Base-by-base conservation (phyloP, 768 basidiomycete genomes). In the Serendipita sp. region DNA sequence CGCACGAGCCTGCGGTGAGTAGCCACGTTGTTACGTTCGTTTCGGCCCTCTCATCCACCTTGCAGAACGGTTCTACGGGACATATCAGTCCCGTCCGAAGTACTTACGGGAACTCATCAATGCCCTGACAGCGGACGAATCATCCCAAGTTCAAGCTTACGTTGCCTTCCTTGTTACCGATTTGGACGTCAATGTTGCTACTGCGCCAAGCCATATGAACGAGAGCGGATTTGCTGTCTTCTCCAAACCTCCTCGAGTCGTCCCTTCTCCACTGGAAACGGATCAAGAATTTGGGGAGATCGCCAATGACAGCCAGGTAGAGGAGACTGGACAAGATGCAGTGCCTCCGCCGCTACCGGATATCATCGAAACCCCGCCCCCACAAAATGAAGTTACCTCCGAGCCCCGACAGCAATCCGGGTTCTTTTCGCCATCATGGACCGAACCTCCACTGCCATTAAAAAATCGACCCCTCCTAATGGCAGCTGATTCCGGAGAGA, bases 1-100 rank as follows among this genome's bases (percentile, higher is more conserved):
- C 43, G 81, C 81, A 56, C 67, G 72, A 53, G 70, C 83, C 30
- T 76, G 74, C 66, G 78, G 86, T 87, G 72, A 70, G 82, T 61
- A n/a, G n/a, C n/a, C n/a, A n/a, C n/a, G 31, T 75, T 61, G 58
- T 20, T 24, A 58, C 13, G 13, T 50, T 30, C 3, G 28, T 7
- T 4, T 17, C 20, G 14, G 14, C 34, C 31, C 30, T 13, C 44
- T 63, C 33, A 62, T 43, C 20, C 31, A 60, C 51, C 2, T 42
- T 31, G 24, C 30, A 58, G 53, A 58, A 28, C 53, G n/a, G 22
- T 33, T 58, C 53, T 58, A 58, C 31, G 22, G 22, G 4, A 31
- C 22, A 22, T 3, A 31, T 24, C 5, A n/a, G 45, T 9, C n/a
- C 45, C 45, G 45, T 20, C 45, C 45, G n/a, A 20, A 28, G n/a